Conservation (phyloP, 2,329 filamentous ascomycete species). For the Trichoderma asperellum region DNA sequence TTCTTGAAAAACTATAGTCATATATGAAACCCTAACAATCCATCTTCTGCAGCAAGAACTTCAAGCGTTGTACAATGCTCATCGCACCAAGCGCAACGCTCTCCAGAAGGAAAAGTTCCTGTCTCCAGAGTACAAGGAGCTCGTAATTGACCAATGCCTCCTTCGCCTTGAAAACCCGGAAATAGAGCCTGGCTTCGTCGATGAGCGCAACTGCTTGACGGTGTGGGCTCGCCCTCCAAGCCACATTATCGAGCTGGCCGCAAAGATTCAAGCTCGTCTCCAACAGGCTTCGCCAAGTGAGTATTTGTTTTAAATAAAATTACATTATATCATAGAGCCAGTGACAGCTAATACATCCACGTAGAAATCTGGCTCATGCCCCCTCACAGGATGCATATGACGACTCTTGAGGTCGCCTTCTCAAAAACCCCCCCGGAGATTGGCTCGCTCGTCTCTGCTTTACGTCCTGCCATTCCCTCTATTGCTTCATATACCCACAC, state of each 20-base stretch:
- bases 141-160: conserved; percentile 77
- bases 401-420: conserved; percentile 81
- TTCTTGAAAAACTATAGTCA: no score
- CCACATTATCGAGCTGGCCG: conserved; percentile 69
- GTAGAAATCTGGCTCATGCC: conserved; percentile 76
- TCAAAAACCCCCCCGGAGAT: conserved; percentile 74
- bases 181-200: conserved; percentile 69
- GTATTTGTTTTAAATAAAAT: conserved; percentile 37
- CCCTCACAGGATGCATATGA: conserved; percentile 76
- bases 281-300: conserved; percentile 69
- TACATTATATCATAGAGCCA: no score
- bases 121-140: conserved; percentile 66
- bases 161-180: conserved; percentile 67
- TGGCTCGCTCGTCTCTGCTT: conserved; percentile 58
- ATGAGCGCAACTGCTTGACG: conserved; percentile 80
- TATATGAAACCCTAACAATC: background rate
- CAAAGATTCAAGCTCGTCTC: conserved; percentile 69
- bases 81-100: conserved; percentile 74
- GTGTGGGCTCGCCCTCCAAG: conserved; percentile 85
- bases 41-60: conserved; percentile 59
- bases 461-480: conserved; percentile 59
- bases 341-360: background rate
- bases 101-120: conserved; percentile 78
- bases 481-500: conserved; percentile 69
- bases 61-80: conserved; percentile 71